A percentile compares a stretch with the other conserved stretches of the same genome.
Evolutionary conservation across 768 basidiomycete genomes (phyloP).

Genomic region (Erythrobasidium yunnanense): DNA sequence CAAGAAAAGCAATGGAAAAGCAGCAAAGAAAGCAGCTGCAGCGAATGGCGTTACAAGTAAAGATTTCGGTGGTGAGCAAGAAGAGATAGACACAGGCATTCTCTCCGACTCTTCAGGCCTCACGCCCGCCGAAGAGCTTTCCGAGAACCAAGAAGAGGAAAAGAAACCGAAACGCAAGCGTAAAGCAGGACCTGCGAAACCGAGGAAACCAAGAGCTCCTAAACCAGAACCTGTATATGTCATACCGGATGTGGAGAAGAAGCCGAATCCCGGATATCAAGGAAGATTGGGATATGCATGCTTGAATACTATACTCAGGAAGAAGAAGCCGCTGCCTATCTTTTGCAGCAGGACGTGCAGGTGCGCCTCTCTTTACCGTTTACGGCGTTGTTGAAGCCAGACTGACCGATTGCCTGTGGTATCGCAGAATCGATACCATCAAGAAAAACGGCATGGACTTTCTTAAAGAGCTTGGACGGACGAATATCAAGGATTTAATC

Average conservation of each 20-base stretch:
- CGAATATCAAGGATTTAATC: conserved; percentile 48
- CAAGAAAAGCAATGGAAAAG: conserved; percentile 2
- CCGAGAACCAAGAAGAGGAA: conserved; percentile 1
- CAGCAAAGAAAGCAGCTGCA: neutral
- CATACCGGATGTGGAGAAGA: conserved; percentile 36
- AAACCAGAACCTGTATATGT: conserved; percentile 32
- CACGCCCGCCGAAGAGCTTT: conserved; percentile 10
- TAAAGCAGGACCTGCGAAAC: conserved; percentile 28
- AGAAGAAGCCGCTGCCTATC: conserved; percentile 55
- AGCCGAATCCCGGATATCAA: conserved; percentile 31
- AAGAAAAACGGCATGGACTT: conserved; percentile 68
- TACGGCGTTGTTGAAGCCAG: conserved; percentile 43
- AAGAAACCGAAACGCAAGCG: neutral
- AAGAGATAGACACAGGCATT: neutral
- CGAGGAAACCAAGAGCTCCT: conserved; percentile 30
- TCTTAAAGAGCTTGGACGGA: conserved; percentile 66
- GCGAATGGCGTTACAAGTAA: neutral
- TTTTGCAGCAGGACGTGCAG: conserved; percentile 54
- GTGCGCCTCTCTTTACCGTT: too few species aligned
- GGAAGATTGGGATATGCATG: conserved; percentile 59
- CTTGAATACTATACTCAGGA: conserved; percentile 69
- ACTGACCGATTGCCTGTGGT: too few species aligned
- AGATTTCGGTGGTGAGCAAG: neutral
- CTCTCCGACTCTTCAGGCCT: conserved; percentile 19
- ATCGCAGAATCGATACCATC: conserved; percentile 68